Evolutionary conservation across 495 filamentous ascomycete genomes (phyloP), one percentile per base, ranked within the genome.

Genomic region (Penicillium goetzii): DNA sequence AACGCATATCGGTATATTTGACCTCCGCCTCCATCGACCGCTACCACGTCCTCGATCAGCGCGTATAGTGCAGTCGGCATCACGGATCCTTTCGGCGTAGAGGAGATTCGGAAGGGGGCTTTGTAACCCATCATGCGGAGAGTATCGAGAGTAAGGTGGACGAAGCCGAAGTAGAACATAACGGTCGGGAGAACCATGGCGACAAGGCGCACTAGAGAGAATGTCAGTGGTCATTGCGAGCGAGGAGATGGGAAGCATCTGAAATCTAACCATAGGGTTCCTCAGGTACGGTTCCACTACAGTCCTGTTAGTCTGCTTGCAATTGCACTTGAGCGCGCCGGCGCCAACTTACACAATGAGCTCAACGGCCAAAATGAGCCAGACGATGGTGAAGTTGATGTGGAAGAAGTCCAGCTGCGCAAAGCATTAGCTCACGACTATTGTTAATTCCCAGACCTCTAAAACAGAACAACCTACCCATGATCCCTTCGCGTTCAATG

Each of bases 31-130:
- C 90, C 91, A 65, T 94, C 91, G 4, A 94, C 91, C 0, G 88
- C 90, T 1, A 91, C 82, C 14, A 94, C 85, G 65, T 96, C 92
- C 72, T 96, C 92, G 47, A 95, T 87, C 23, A 93, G 77, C 6
- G 86, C 88, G 67, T 92, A 90, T 32, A 93, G 79, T 25, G 89
- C 82, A 11, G 91, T 91, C 10, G 85, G 87, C 66, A 90, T 83
- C 28, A 80, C 81, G 23, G 83, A 84, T n/a, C 90, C 90, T 65
- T 87, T 86, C 1, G 85, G 85, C 0, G 86, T 83, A 1, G 89
- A 92, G 26, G 88, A 91, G 45, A 93, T 89, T 51, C 87, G 85
- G 69, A 87, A 89, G 1, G 89, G 89, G 0, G 90, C 85, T 59
- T 76, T 77, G 59, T 71, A 73, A 11, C 76, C 74, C 56, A 74